Evolutionary conservation across 1,139 yeast genomes (phyloP).

Genomic region (Dujonia santamariae): DNA sequence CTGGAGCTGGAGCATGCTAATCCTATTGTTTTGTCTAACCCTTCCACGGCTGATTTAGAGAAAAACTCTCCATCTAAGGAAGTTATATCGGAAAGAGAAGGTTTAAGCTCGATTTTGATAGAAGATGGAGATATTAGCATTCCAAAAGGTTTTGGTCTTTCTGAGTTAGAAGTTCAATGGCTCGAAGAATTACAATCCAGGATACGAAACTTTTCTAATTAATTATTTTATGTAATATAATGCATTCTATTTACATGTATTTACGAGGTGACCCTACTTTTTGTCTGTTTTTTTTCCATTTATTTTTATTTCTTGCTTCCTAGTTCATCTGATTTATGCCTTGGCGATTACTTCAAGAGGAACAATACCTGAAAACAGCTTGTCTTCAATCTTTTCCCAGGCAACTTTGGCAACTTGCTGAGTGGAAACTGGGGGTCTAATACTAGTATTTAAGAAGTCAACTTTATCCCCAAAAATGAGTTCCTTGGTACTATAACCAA

Average conservation of each 20-base stretch:
- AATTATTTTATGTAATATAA: not conserved
- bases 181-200: conserved; percentile 19
- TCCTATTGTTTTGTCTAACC: conserved; percentile 7
- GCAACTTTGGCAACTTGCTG: conserved; percentile 64
- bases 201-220: too few species aligned
- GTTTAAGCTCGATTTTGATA: conserved; percentile 16
- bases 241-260: not conserved
- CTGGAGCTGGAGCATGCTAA: conserved; percentile 3
- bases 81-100: conserved; percentile 4
- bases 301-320: too few species aligned
- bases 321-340: not conserved
- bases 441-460: conserved; percentile 38
- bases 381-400: conserved; percentile 52
- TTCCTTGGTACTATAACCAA: conserved; percentile 44
- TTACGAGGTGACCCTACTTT: too few species aligned
- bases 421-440: conserved; percentile 67
- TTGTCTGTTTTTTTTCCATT: too few species aligned
- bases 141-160: conserved; percentile 23
- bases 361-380: conserved; percentile 54
- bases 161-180: conserved; percentile 26
- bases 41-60: conserved; percentile 7
- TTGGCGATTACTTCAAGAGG: conserved; percentile 47
- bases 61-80: conserved; percentile 1
- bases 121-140: conserved; percentile 17
- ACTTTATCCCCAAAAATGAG: conserved; percentile 25